phyloP scores from a whole-genome alignment of 163 green algal genomes.

The Scenedesmus sp. region DNA sequence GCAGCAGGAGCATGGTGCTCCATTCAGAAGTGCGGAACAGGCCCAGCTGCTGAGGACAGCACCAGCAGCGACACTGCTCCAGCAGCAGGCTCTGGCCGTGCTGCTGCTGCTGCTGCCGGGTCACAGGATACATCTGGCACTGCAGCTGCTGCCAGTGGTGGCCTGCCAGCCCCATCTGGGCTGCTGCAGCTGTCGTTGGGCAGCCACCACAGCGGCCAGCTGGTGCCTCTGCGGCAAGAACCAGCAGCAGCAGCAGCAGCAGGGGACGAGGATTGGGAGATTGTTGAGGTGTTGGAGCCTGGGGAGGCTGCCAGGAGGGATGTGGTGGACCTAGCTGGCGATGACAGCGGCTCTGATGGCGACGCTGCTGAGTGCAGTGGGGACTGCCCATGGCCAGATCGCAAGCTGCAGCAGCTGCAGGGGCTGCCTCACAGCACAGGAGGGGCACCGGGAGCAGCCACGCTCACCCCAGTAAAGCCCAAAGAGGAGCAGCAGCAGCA shows the following conservation, averaged over 20 bases:
- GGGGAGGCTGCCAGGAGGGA: neutral
- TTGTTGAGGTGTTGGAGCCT: neutral
- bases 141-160: neutral
- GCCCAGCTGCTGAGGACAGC: neutral
- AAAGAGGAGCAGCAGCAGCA: neutral
- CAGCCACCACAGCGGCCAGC: neutral
- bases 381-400: neutral
- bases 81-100: neutral
- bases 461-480: neutral
- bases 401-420: neutral
- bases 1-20: neutral
- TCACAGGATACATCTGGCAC: neutral
- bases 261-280: neutral
- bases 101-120: neutral
- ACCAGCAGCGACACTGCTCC: neutral
- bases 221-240: neutral
- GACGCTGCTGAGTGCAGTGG: neutral
- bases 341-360: neutral
- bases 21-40: too few species aligned
- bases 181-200: neutral
- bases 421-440: neutral
- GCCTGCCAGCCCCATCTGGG: neutral
- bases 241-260: slow-evolving; percentile 5
- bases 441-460: neutral
- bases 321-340: neutral